Evolutionary conservation across 805 yeast species (phyloP).

Genomic region (Saccharomycopsis fibuligera): DNA sequence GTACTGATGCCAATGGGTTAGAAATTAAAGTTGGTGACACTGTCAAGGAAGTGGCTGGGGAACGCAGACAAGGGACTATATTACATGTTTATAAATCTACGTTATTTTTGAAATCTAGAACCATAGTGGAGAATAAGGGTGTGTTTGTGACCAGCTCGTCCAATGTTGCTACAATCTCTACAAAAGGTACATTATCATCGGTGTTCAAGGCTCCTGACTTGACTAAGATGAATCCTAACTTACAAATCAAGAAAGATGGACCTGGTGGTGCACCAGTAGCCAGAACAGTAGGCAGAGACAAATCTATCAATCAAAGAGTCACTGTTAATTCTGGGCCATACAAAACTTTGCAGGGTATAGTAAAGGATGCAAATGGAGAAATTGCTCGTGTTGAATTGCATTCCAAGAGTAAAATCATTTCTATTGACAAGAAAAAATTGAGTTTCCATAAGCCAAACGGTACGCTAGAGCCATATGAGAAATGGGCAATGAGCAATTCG

Average conservation of each 20-base stretch:
- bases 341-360: conserved; percentile 90
- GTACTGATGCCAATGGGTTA: conserved; percentile 80
- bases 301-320: conserved; percentile 75
- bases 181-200: conserved; percentile 68
- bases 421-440: conserved; percentile 73
- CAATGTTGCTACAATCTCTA: conserved; percentile 76
- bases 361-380: conserved; percentile 88
- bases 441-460: conserved; percentile 67
- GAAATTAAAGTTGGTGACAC: conserved; percentile 88
- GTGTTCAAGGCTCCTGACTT: conserved; percentile 51
- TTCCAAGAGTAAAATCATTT: conserved; percentile 81
- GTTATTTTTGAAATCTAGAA: conserved; percentile 75
- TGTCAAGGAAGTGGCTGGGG: conserved; percentile 79
- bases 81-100: conserved; percentile 77
- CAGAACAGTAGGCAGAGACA: conserved; percentile 67
- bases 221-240: conserved; percentile 79
- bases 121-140: conserved; percentile 80
- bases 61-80: conserved; percentile 81
- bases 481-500: conserved; percentile 36
- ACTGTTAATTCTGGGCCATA: conserved; percentile 85
- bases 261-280: conserved; percentile 48
- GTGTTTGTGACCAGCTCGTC: conserved; percentile 75
- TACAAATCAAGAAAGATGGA: conserved; percentile 35
- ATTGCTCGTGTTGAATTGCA: conserved; percentile 91
- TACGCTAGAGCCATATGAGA: conserved; percentile 68